These are phyloP conservation scores for Diaporthe humulicola DNA, from an alignment of 2,329 filamentous ascomycete genomes.

Conservation along the genomic window DNA sequence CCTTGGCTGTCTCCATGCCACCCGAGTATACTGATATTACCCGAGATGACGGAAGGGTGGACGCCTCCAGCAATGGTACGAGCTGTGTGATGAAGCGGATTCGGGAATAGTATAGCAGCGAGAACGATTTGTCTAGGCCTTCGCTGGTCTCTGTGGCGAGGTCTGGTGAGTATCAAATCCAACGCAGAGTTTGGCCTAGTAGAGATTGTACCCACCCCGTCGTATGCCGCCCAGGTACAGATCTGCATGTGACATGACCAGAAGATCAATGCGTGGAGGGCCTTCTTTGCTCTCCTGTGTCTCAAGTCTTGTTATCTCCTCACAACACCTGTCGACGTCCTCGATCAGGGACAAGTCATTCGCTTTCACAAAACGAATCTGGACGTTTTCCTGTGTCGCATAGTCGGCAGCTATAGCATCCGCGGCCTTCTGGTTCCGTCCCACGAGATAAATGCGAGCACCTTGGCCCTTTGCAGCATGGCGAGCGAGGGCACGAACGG, in stretches of 20 bases:
- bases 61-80: neutral
- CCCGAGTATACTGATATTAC: neutral
- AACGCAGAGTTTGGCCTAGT: neutral
- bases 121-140: slow-evolving; percentile 4
- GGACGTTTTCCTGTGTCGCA: neutral
- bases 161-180: neutral
- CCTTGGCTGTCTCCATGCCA: neutral
- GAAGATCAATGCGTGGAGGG: neutral
- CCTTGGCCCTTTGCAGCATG: neutral
- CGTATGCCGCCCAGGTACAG: neutral
- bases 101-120: neutral
- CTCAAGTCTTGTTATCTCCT: neutral
- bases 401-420: neutral
- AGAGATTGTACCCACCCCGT: neutral
- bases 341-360: neutral
- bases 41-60: neutral
- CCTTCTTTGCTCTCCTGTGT: neutral
- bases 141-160: neutral
- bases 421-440: neutral
- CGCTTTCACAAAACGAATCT: neutral
- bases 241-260: slow-evolving; percentile 5
- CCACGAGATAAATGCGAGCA: neutral
- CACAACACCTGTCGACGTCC: slow-evolving; percentile 5
- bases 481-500: neutral
- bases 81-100: neutral